These are phyloP conservation scores for Xylaria castorea DNA, from an alignment of 495 filamentous ascomycete species.

Conservation along the genomic window DNA sequence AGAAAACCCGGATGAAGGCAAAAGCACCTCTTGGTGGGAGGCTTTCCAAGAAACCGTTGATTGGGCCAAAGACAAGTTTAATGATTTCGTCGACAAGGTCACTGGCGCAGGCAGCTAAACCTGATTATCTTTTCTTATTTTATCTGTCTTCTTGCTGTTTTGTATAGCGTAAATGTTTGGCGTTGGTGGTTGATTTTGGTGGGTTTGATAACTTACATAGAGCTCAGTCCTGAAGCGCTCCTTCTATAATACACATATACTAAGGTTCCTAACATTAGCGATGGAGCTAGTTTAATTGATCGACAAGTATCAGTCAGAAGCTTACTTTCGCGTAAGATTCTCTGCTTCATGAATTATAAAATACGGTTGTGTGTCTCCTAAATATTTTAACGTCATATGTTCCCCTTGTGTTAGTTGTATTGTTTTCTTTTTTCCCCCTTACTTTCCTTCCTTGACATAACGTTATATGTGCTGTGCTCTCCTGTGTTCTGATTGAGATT, in stretches of 20 bases:
- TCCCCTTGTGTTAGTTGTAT: neutral
- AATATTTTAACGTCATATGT: neutral
- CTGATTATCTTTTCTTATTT: neutral
- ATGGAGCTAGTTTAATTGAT: neutral
- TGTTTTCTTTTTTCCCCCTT: neutral
- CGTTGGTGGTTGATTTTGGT: constrained; percentile 6
- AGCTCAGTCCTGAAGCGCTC: neutral
- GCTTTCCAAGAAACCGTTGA: constrained; percentile 38
- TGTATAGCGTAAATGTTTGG: constrained; percentile 17
- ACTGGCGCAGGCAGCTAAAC: constrained; percentile 6
- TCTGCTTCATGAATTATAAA: neutral
- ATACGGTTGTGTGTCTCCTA: neutral
- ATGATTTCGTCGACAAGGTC: constrained; percentile 49
- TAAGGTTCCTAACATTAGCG: neutral
- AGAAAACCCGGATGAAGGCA: constrained; percentile 29
- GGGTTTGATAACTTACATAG: neutral
- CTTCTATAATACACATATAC: neutral
- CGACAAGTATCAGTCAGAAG: neutral
- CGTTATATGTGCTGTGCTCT: neutral
- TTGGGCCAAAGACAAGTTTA: constrained; percentile 57
- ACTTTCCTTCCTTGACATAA: neutral
- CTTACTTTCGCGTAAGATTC: neutral
- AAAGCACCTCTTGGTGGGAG: constrained; percentile 37
- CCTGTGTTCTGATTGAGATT: neutral
- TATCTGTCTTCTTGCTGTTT: neutral